A percentile compares a stretch with the other conserved stretches of the same genome.
Conservation (phyloP, 306 rosid species). For the Prunus dulcis region DNA sequence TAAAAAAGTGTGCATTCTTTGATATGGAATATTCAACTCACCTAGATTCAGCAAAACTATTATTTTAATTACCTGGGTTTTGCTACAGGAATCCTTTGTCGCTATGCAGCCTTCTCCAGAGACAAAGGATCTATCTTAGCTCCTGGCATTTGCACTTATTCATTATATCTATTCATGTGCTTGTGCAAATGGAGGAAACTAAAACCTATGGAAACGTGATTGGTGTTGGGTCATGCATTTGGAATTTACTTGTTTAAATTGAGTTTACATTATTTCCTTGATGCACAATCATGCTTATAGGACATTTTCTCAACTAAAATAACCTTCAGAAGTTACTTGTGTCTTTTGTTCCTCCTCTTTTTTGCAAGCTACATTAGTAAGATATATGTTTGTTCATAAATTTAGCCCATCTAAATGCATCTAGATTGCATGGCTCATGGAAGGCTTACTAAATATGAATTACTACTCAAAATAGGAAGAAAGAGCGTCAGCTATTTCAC, state of each 20-base stretch:
- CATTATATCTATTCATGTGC: neutral
- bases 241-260: no score
- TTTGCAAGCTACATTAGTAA: neutral
- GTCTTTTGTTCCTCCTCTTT: neutral
- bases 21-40: neutral
- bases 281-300: neutral
- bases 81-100: neutral
- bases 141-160: neutral
- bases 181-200: neutral
- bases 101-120: neutral
- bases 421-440: constrained; percentile 9
- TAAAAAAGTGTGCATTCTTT: no score
- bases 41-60: neutral
- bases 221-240: neutral
- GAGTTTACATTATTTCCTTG: neutral
- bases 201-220: neutral
- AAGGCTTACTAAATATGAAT: constrained; percentile 26
- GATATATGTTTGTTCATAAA: neutral
- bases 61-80: neutral
- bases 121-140: neutral
- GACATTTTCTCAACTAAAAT: constrained; percentile 2
- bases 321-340: neutral
- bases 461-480: constrained; percentile 65
- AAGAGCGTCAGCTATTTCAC: constrained; percentile 64
- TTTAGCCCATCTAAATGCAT: constrained; percentile 2